Base-by-base conservation (phyloP, 1,284 basidiomycete species). In the Melampsora americana region DNA sequence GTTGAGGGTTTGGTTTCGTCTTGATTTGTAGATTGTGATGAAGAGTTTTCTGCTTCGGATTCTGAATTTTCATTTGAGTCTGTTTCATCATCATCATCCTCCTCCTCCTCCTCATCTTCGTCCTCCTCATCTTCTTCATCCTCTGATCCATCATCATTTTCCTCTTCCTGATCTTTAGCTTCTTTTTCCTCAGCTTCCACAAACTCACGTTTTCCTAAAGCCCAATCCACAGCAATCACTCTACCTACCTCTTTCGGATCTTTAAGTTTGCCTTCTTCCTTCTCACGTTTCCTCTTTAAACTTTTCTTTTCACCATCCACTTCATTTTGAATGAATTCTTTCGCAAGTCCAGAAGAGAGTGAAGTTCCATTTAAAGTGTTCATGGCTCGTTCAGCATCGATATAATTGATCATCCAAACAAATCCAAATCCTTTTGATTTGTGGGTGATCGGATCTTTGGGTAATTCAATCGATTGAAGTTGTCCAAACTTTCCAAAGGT, bases 181-280 rank as follows among this genome's bases (percentile, higher is more conserved):
- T 77, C 85, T 32, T 79, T 79, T 46, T 89, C 90, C 81, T 83
- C 83, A 35, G 81, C 81, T 77, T 91, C 89, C 82, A 93, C 87
- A 91, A 92, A 97, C 82, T 90, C 91, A 75, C 92, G 90, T 84
- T 98, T 96, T 82, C 92, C 92, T 81, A 98, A 83, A 5, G 94
- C 94, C 93, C 94, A 98, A 84, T 98, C 95, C 46, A 99, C 95
- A 5, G 94, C 93, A 30, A 97, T 91, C 20, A 88, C 85, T 66
- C 94, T 86, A 79, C 88, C 89, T 71, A 83, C 83, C 66, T 84
- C 11, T 18, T 78, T 30, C 78, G 79, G 46, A 89, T 90, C 81
- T 83, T 53, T 26, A 28, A 84, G 83, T 2, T 81, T 83, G 0
- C 82, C 81, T 32, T 28, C 30, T 62, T 28, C 60, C 60, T 67